A percentile compares a stretch with the other conserved stretches of the same genome.
These are phyloP conservation scores for Astragalus glycyphyllos DNA, from an alignment of 306 rosid genomes.

Conservation along the genomic window DNA sequence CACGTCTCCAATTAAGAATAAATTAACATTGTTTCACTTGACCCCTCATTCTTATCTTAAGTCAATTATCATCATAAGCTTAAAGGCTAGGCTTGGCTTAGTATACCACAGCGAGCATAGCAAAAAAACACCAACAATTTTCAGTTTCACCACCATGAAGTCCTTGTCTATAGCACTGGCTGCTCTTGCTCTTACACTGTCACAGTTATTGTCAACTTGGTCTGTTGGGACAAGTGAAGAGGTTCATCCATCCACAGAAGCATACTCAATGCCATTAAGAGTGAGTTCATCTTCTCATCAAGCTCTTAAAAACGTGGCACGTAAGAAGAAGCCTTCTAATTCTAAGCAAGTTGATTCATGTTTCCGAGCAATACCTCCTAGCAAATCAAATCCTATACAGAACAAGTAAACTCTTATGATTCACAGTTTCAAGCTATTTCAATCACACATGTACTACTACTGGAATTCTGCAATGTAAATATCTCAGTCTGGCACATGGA, in stretches of 20 bases:
- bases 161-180: constrained; percentile 54
- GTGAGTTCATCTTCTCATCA: constrained; percentile 49
- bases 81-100: constrained; percentile 40
- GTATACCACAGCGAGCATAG: no score
- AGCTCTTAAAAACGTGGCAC: constrained; percentile 42
- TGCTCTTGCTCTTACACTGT: constrained; percentile 50
- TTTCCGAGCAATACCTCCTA: constrained; percentile 66
- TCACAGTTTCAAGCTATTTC: constrained; percentile 40
- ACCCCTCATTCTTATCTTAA: constrained; percentile 4
- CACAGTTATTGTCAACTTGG: constrained; percentile 44
- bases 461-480: background rate
- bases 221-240: constrained; percentile 26
- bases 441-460: constrained; percentile 35
- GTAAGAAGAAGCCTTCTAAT: constrained; percentile 41
- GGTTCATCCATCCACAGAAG: constrained; percentile 35
- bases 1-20: constrained; percentile 42
- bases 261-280: constrained; percentile 34
- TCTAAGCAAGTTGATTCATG: constrained; percentile 51
- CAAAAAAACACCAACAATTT: no score
- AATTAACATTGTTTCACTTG: constrained; percentile 21
- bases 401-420: constrained; percentile 56
- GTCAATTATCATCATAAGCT: constrained; percentile 18
- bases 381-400: constrained; percentile 61
- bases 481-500: no score
- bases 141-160: constrained; percentile 53